These are phyloP conservation scores for Pulveroboletus sp. DNA, from an alignment of 768 basidiomycete species.

Conservation along the genomic window DNA sequence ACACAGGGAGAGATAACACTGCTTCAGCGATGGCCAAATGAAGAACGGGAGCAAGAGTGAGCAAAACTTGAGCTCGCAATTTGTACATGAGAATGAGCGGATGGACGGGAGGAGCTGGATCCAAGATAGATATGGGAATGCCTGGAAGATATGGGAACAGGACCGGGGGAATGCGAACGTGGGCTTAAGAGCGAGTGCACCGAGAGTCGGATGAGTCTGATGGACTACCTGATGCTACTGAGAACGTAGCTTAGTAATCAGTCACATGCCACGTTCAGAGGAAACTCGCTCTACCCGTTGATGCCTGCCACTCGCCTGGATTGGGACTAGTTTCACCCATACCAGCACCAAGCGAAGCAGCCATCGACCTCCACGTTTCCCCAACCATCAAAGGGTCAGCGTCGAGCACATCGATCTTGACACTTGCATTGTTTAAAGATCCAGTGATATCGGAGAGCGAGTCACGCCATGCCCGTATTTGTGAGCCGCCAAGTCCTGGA, in stretches of 20 bases:
- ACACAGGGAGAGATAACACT: conserved; percentile 42
- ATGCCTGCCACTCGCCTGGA: too few relatives aligned
- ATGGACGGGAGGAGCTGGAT: conserved; percentile 50
- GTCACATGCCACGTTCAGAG: too few relatives aligned
- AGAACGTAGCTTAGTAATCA: too few relatives aligned
- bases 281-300: too few relatives aligned
- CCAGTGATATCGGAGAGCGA: conserved; percentile 32
- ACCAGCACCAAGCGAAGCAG: too few relatives aligned
- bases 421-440: conserved; percentile 26
- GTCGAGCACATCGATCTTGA: conserved; percentile 60
- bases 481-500: conserved; percentile 35
- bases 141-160: conserved; percentile 43
- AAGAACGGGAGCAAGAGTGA: conserved; percentile 50
- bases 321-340: too few relatives aligned
- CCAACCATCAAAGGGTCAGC: conserved; percentile 62
- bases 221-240: too few relatives aligned
- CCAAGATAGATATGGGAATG: conserved; percentile 42
- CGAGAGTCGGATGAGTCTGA: too few relatives aligned
- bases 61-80: conserved; percentile 36
- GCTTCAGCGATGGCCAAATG: conserved; percentile 41
- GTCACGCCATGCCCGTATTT: conserved; percentile 32
- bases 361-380: too few relatives aligned
- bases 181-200: too few relatives aligned
- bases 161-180: too few relatives aligned
- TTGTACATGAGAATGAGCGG: not conserved